Conservation (phyloP, 495 filamentous ascomycete species). For the Tricharina praecox region DNA sequence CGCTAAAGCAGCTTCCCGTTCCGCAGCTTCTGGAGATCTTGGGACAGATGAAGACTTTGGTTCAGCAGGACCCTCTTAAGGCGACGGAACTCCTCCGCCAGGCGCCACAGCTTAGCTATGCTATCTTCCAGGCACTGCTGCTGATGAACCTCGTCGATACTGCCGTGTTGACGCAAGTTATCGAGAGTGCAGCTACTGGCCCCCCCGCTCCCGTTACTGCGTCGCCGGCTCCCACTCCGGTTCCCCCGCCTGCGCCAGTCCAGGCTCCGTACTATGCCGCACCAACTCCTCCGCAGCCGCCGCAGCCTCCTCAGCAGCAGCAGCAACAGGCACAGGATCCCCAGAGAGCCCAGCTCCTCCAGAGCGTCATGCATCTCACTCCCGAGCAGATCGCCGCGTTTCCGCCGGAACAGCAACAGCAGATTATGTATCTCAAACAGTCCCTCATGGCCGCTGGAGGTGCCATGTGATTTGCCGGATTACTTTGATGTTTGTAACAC, state of each 20-base stretch:
- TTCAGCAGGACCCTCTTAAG: slow-evolving; percentile 59
- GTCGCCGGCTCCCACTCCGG: slow-evolving; percentile 2
- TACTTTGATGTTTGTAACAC: too few relatives aligned
- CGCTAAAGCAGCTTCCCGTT: slow-evolving; percentile 66
- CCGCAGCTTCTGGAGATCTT: slow-evolving; percentile 88
- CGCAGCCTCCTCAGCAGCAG: neutral
- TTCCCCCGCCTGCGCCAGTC: neutral
- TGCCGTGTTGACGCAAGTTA: slow-evolving; percentile 24
- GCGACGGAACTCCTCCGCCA: slow-evolving; percentile 74
- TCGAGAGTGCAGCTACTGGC: slow-evolving; percentile 19
- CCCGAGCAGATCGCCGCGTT: slow-evolving; percentile 24
- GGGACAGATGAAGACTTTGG: slow-evolving; percentile 81
- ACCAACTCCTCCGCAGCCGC: slow-evolving; percentile 12
- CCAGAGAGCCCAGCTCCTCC: slow-evolving; percentile 15
- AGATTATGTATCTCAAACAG: slow-evolving; percentile 26
- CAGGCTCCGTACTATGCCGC: slow-evolving; percentile 12
- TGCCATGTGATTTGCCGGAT: neutral
- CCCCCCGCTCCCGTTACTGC: slow-evolving; percentile 15
- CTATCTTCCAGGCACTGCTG: slow-evolving; percentile 86
- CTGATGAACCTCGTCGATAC: slow-evolving; percentile 79
- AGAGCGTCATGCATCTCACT: slow-evolving; percentile 25
- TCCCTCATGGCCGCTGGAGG: slow-evolving; percentile 19
- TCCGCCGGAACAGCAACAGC: slow-evolving; percentile 24
- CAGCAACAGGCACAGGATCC: neutral
- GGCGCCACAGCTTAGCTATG: slow-evolving; percentile 86